Percentiles rank a stretch among this genome's conserved stretches.
phyloP scores from a whole-genome alignment of 164 flowering plant species.

The Pachysandra terminalis region DNA sequence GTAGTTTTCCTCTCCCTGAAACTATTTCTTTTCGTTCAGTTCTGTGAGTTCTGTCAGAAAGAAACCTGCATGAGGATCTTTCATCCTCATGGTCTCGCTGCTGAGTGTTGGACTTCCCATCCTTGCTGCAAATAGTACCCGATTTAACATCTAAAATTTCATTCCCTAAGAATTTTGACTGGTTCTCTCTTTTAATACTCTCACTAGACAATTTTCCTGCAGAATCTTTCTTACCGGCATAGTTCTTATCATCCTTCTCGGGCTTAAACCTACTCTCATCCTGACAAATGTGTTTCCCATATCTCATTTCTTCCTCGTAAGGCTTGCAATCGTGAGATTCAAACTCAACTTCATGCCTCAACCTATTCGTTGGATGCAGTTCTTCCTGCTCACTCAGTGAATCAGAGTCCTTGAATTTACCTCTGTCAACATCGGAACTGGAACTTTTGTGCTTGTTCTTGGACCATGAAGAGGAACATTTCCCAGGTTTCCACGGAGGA shows the following conservation, averaged over 20 bases:
- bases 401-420: constrained; percentile 32
- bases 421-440: constrained; percentile 34
- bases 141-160: constrained; percentile 34
- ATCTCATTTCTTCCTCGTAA: constrained; percentile 32
- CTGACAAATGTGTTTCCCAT: constrained; percentile 28
- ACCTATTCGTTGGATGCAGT: constrained; percentile 13
- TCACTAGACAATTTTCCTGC: constrained; percentile 34
- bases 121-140: constrained; percentile 23
- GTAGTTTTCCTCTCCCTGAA: constrained; percentile 35
- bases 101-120: constrained; percentile 19
- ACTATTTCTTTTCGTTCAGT: constrained; percentile 29
- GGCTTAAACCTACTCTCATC: constrained; percentile 32
- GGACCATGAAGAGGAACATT: constrained; percentile 43
- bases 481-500: constrained; percentile 40
- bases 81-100: constrained; percentile 29
- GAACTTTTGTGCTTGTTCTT: constrained; percentile 44
- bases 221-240: constrained; percentile 36
- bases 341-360: constrained; percentile 11
- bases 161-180: constrained; percentile 22
- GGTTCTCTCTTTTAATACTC: constrained; percentile 30
- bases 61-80: constrained; percentile 32
- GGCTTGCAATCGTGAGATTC: constrained; percentile 31
- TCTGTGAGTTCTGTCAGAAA: constrained; percentile 38
- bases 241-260: constrained; percentile 30
- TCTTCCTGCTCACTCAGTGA: constrained; percentile 26